phyloP scores from a whole-genome alignment of 768 basidiomycete genomes.

The Calvatia gigantea region DNA sequence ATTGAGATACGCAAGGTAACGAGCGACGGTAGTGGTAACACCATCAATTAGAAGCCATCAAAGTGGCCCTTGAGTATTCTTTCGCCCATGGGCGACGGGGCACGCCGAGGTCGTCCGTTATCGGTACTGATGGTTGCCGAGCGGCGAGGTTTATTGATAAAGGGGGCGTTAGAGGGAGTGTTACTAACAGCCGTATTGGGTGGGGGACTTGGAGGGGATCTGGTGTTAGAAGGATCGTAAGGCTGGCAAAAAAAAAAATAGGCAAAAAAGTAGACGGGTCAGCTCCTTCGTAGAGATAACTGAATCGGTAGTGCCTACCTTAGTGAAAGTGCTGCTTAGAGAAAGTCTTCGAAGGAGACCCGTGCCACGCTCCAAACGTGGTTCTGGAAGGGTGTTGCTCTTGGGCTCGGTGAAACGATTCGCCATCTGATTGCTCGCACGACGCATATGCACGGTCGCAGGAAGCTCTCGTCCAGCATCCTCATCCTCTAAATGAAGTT shows the following conservation, averaged over 20 bases:
- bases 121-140: conserved; percentile 57
- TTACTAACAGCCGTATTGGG: conserved; percentile 50
- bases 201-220: conserved; percentile 41
- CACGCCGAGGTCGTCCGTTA: conserved; percentile 48
- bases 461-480: conserved; percentile 40
- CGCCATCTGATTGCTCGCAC: conserved; percentile 54
- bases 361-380: conserved; percentile 61
- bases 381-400: conserved; percentile 36
- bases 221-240: conserved; percentile 23
- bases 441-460: conserved; percentile 48
- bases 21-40: conserved; percentile 7
- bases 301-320: conserved; percentile 39
- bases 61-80: conserved; percentile 89
- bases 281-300: conserved; percentile 15
- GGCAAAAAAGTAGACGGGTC: conserved; percentile 2
- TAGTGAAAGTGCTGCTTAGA: conserved; percentile 53
- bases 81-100: conserved; percentile 89
- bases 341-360: conserved; percentile 76
- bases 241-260: too few relatives aligned
- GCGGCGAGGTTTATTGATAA: conserved; percentile 41
- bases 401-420: conserved; percentile 49
- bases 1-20: conserved; percentile 13
- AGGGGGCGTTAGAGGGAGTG: conserved; percentile 24
- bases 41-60: conserved; percentile 67
- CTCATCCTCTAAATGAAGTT: conserved; percentile 23